These are phyloP conservation scores for Sonneratia caseolaris DNA, from an alignment of 345 rosid species.

Conservation along the genomic window DNA sequence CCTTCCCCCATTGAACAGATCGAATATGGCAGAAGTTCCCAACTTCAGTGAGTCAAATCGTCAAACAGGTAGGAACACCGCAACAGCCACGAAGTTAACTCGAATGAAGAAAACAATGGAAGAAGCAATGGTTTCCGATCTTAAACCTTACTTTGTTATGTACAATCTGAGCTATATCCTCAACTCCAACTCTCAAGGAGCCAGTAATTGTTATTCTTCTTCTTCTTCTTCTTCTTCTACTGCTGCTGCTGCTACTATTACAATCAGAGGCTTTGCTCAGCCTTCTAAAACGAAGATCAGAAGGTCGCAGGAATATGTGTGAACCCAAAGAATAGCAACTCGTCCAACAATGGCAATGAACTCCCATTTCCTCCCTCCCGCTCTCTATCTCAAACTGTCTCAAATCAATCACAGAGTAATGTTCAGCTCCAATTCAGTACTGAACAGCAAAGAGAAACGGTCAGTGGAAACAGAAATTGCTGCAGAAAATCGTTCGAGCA, in stretches of 20 bases:
- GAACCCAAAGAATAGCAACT: not conserved
- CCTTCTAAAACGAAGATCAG: not conserved
- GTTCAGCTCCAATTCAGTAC: not conserved
- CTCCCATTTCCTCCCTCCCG: not conserved
- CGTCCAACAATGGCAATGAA: not conserved
- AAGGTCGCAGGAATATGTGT: not conserved
- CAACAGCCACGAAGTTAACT: not conserved
- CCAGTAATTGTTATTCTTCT: not conserved
- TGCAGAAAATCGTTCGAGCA: not conserved
- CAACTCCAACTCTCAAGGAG: slow-evolving; percentile 30
- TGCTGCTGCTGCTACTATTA: not conserved
- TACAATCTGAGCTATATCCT: slow-evolving; percentile 46
- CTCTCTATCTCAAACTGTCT: not conserved
- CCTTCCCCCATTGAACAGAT: slow-evolving; percentile 25
- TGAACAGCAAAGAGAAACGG: not conserved
- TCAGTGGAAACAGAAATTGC: not conserved
- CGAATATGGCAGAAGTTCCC: not conserved
- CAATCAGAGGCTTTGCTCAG: not conserved
- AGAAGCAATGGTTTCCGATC: not conserved
- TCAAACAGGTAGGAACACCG: slow-evolving; percentile 1
- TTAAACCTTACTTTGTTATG: slow-evolving; percentile 53
- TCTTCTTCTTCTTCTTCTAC: not conserved
- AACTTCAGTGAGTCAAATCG: not conserved
- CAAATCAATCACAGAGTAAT: not conserved
- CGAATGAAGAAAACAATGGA: not conserved